phyloP scores from a whole-genome alignment of 2,329 filamentous ascomycete genomes.

The Graphilbum sp. region DNA sequence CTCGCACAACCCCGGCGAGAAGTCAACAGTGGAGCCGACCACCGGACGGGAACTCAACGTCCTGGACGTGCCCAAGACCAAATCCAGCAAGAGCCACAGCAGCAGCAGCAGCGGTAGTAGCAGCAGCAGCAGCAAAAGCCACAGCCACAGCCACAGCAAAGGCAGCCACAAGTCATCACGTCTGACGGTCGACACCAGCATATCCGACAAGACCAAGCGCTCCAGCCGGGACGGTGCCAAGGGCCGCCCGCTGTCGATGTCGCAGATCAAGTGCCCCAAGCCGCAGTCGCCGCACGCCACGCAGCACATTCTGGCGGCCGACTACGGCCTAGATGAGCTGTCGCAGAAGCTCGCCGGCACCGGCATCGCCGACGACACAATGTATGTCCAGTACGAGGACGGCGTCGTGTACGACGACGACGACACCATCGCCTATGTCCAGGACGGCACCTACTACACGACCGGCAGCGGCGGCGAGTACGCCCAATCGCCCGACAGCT shows the following conservation, averaged over 20 bases:
- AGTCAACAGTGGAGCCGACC: slow-evolving; percentile 84
- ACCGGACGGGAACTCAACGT: slow-evolving; percentile 95
- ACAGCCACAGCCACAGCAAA: background rate
- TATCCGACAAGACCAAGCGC: background rate
- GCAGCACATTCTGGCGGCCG: slow-evolving; percentile 66
- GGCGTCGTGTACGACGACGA: slow-evolving; percentile 16
- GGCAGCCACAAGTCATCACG: slow-evolving; percentile 10
- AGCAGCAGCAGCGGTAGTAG: background rate
- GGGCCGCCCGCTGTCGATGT: slow-evolving; percentile 74
- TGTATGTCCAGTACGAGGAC: slow-evolving; percentile 13
- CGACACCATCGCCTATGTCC: background rate
- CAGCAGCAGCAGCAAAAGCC: background rate
- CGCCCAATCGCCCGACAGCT: slow-evolving; percentile 47
- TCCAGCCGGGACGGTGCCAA: slow-evolving; percentile 50
- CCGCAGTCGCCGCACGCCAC: slow-evolving; percentile 78
- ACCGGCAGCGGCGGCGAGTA: slow-evolving; percentile 28
- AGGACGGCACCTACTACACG: slow-evolving; percentile 31
- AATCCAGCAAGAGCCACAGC: slow-evolving; percentile 13
- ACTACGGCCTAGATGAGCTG: slow-evolving; percentile 68
- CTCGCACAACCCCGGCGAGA: slow-evolving; percentile 83
- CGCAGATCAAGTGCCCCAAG: slow-evolving; percentile 81
- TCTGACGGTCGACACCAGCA: background rate
- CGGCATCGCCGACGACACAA: slow-evolving; percentile 27
- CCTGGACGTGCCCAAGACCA: slow-evolving; percentile 67
- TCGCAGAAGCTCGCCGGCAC: slow-evolving; percentile 54